Evolutionary conservation across 164 flowering plant species (phyloP).

Genomic region (Macadamia integrifolia): DNA sequence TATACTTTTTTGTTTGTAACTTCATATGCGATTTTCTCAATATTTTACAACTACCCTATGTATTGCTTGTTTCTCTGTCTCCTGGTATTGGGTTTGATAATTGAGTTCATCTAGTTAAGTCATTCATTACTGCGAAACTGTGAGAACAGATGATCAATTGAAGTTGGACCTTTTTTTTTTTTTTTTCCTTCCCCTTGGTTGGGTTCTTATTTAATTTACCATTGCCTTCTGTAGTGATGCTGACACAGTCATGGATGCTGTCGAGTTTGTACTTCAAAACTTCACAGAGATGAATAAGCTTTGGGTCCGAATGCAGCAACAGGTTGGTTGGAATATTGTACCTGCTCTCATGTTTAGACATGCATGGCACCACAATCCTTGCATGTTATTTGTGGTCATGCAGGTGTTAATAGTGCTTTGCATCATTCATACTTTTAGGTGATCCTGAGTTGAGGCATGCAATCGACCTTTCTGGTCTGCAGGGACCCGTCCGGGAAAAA

Average conservation of each 20-base stretch:
- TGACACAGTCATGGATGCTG: constrained; percentile 78
- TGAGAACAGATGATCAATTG: neutral
- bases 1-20: too few species aligned
- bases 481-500: constrained; percentile 91
- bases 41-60: too few species aligned
- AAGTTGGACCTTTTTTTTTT: neutral
- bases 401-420: constrained; percentile 74
- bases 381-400: constrained; percentile 72
- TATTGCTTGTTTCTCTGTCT: too few species aligned
- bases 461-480: constrained; percentile 91
- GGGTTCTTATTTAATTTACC: neutral
- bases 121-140: neutral
- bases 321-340: constrained; percentile 56
- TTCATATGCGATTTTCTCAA: too few species aligned
- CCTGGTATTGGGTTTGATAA: neutral
- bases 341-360: constrained; percentile 40
- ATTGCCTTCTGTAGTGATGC: constrained; percentile 53
- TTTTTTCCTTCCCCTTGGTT: neutral
- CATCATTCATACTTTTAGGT: constrained; percentile 75
- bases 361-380: constrained; percentile 40
- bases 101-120: neutral
- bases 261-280: constrained; percentile 90
- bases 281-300: constrained; percentile 95
- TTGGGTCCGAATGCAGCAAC: constrained; percentile 98
- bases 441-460: constrained; percentile 91